Evolutionary conservation across 169 alveolate species (phyloP).

Genomic region (Fabrea salina): DNA sequence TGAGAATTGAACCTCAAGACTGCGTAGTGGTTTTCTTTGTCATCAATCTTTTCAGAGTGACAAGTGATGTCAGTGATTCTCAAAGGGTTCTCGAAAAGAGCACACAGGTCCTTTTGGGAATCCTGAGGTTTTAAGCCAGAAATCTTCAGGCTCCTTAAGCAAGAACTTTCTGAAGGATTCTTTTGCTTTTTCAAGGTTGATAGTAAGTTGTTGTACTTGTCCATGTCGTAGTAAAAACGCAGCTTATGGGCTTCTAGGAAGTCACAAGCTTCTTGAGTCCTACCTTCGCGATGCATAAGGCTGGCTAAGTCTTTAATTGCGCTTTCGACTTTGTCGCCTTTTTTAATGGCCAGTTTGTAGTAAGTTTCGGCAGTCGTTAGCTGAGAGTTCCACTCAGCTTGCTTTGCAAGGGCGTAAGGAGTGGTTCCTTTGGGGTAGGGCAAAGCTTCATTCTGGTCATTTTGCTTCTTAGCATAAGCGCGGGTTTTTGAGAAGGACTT

Average conservation of each 20-base stretch:
- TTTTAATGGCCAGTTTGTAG: slow-evolving; percentile 1
- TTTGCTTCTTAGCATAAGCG: too few species aligned
- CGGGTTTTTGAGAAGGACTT: too few species aligned
- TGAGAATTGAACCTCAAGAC: slow-evolving; percentile 20
- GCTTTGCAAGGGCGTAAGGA: slow-evolving; percentile 29
- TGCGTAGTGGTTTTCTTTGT: neutral
- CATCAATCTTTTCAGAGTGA: neutral
- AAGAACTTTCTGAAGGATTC: neutral
- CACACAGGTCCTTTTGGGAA: too few species aligned
- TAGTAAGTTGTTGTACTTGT: neutral
- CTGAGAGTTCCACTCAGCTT: slow-evolving; percentile 4
- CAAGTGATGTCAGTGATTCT: slow-evolving; percentile 12
- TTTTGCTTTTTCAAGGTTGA: neutral
- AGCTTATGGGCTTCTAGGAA: neutral
- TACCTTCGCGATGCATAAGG: neutral
- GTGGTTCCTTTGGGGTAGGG: slow-evolving; percentile 26
- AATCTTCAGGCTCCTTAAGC: neutral
- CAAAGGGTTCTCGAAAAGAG: neutral
- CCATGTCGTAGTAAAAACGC: neutral
- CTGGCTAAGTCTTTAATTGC: slow-evolving; percentile 27
- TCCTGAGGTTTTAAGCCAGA: neutral
- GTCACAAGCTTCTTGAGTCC: slow-evolving; percentile 15
- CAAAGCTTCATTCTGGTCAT: neutral
- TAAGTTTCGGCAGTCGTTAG: neutral
- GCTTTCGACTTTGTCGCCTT: neutral